Base-by-base conservation (phyloP, 2,329 filamentous ascomycete species). In the Grosmannia serpens region DNA sequence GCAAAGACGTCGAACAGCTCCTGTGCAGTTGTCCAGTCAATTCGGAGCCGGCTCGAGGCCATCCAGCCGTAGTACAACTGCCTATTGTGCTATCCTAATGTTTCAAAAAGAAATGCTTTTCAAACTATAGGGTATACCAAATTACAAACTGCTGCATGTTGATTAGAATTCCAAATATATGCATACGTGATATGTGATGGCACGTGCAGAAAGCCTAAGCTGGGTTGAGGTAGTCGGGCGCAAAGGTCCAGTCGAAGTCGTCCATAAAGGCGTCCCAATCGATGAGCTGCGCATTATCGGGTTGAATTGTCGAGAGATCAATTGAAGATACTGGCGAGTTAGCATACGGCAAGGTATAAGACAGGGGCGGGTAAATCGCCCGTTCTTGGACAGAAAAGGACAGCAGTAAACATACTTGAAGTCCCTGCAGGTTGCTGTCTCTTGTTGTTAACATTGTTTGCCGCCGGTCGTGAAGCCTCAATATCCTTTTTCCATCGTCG, bases 241-340 rank as follows among this genome's bases (percentile, higher is more conserved):
- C 66, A 54, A 70, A 70, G 33, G 66, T 71, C 76, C 75, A 77
- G 60, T 76, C 75, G 64, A 78, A 77, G 52, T 79, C 77, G 58
- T 77, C 74, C 70, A 78, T 74, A 35, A 79, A 73, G 58, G 76
- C 73, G 60, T 74, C 71, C 76, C 76, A 79, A 65, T 79, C 77
- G 47, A 79, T 70, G 51, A 76, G 72, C 55, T 76, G 73, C 33
- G 77, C 56, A 22, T 57, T 61, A 3, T 64, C 63, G 1, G 62
- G 53, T 44, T 61, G 60, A 1, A 64, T 58, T 7, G 61, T 15
- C 2, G 59, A 47, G 5, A 64, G n/a, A 27, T 64, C 62, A 17
- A 63, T 56, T 1, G 62, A 29, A 2, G 61, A 49, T 3, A 55
- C 47, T 41, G 26, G 6, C 0, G 15, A n/a, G 29, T 51, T 24